Base-by-base conservation (phyloP, 805 yeast species). In the Brettanomyces custersianus region DNA sequence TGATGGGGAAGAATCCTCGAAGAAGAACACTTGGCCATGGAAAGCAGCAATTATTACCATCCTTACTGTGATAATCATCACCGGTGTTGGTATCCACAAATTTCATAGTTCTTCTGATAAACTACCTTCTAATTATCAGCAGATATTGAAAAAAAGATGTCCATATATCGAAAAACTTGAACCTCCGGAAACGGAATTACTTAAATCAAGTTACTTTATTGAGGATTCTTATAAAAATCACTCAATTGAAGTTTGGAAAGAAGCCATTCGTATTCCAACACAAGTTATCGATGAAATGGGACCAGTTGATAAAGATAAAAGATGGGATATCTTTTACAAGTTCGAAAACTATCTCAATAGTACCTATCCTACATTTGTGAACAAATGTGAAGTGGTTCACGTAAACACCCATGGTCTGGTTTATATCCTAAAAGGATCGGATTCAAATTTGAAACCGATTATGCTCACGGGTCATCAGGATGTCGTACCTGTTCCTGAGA, bases 241-340 rank as follows among this genome's bases (percentile, higher is more conserved):
- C 23, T 31, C 25, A 16, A 17, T 31, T n/a, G 20, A 31, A 20
- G 34, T 31, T 15, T 31, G 34, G 38, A 55, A 72, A 7, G 75
- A 71, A 4, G 83, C 90, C 1, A 68, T 83, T 17, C 66, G 67
- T 48, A 66, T 81, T 39, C 77, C 78, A 29, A 81, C 94, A 1
- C 77, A 72, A 41, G 66, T 76, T 12, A 66, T 55, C 41, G 94
- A 85, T 51, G 68, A 65, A 17, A 60, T 55, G 36, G 31, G 31
- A 7, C 71, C 72, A 6, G 40, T 44, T 7, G 36, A 38, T 12
- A 74, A 74, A 5, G 65, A 74, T 29, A 65, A 65, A 13, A 63
- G 67, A 23, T 61, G 63, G 24, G 42, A 48, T 13, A 44, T 47
- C 26, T 57, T 56, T 26, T 44, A 37, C 23, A 31, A 19, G 2